A percentile compares a stretch with the other conserved stretches of the same genome.
Conservation (phyloP, 2,329 filamentous ascomycete genomes). For the Fusarium sp. region DNA sequence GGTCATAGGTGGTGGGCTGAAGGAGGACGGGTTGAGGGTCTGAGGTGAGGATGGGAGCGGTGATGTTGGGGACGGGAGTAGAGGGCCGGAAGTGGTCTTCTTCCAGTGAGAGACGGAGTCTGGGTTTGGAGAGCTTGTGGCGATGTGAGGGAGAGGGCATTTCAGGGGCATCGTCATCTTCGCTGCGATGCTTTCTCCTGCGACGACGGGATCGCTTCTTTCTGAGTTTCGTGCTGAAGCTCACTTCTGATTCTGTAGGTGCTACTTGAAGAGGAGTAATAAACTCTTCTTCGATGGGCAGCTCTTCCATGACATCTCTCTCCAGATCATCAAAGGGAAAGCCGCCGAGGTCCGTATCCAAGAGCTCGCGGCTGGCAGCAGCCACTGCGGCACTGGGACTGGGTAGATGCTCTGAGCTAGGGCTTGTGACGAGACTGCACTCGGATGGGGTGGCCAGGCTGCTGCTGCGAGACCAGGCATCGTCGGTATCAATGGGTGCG, state of each 20-base stretch:
- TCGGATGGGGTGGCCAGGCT: constrained; percentile 43
- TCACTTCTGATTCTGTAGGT: constrained; percentile 40
- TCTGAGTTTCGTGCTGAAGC: constrained; percentile 59
- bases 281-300: constrained; percentile 34
- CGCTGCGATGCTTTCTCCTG: constrained; percentile 49
- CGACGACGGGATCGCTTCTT: constrained; percentile 52
- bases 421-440: constrained; percentile 47
- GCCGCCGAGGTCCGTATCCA: constrained; percentile 51
- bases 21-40: constrained; percentile 62
- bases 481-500: constrained; percentile 65
- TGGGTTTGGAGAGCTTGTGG: constrained; percentile 40
- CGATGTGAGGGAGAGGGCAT: constrained; percentile 36
- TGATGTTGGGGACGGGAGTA: constrained; percentile 52
- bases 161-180: constrained; percentile 38
- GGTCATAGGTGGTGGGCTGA: constrained; percentile 65
- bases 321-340: constrained; percentile 51
- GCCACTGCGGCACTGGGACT: constrained; percentile 62
- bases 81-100: constrained; percentile 40
- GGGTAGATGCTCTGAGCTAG: constrained; percentile 52
- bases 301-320: constrained; percentile 43
- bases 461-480: constrained; percentile 49
- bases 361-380: constrained; percentile 60
- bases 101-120: constrained; percentile 39
- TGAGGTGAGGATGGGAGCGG: constrained; percentile 59
- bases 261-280: constrained; percentile 6